Conservation (phyloP, 2,329 filamentous ascomycete species). For the Aspergillus sergii region DNA sequence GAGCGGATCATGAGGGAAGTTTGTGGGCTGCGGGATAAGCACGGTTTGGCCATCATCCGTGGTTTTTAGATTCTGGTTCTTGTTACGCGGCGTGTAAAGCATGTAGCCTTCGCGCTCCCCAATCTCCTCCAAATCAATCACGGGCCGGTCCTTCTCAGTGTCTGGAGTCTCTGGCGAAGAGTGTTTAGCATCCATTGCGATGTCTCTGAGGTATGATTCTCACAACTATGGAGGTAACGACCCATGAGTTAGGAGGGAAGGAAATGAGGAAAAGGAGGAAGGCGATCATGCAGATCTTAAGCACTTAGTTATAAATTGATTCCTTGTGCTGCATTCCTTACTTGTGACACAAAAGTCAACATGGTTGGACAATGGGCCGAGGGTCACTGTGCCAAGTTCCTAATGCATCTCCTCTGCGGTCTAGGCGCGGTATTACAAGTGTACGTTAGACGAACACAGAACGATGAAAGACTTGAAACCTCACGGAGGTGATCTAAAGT, state of each 20-base stretch:
- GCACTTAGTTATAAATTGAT: neutral
- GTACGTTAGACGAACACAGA: neutral
- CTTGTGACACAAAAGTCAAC: neutral
- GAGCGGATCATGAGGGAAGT: conserved; percentile 42
- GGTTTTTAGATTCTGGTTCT: conserved; percentile 29
- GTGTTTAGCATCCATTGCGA: neutral
- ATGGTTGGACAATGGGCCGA: neutral
- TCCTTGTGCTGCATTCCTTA: neutral
- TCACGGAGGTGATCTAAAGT: neutral
- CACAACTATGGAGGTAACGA: neutral
- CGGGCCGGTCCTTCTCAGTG: neutral
- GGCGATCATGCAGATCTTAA: neutral
- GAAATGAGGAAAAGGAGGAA: neutral
- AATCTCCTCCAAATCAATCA: conserved; percentile 14
- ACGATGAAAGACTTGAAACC: neutral
- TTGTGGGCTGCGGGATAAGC: conserved; percentile 42
- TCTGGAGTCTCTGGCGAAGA: neutral
- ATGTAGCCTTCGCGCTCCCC: conserved; percentile 16
- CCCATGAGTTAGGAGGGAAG: neutral
- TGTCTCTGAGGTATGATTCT: neutral
- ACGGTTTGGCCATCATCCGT: conserved; percentile 37
- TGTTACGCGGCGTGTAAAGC: conserved; percentile 5
- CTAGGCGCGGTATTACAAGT: too few species aligned
- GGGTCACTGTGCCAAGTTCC: neutral
- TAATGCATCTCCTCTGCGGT: neutral